These are phyloP conservation scores for Myxozyma geophila DNA, from an alignment of 805 yeast genomes.

Conservation along the genomic window DNA sequence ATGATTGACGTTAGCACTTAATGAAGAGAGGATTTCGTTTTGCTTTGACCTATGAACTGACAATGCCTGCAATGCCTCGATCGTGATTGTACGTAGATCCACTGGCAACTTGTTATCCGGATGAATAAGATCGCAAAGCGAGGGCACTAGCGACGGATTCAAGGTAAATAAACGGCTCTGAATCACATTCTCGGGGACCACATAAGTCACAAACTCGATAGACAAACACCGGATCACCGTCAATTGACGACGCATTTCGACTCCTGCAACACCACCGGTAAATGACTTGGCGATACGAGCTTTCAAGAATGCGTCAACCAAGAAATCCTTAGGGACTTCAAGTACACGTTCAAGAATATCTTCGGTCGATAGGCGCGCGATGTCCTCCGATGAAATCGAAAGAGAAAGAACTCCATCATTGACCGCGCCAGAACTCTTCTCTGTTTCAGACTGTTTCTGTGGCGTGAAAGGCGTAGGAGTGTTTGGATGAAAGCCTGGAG, in stretches of 20 bases:
- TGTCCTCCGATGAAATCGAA: conserved; percentile 57
- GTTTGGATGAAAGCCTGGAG: conserved; percentile 10
- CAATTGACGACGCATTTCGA: conserved; percentile 61
- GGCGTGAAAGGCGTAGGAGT: conserved; percentile 22
- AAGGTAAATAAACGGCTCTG: conserved; percentile 70
- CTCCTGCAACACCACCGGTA: conserved; percentile 59
- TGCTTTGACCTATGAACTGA: conserved; percentile 72
- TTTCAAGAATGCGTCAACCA: conserved; percentile 65
- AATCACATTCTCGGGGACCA: conserved; percentile 60
- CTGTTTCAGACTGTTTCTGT: conserved; percentile 9
- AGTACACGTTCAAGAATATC: conserved; percentile 37
- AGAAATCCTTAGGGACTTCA: conserved; percentile 58
- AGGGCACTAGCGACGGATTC: conserved; percentile 71
- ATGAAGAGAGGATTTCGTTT: conserved; percentile 71
- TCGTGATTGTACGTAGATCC: conserved; percentile 62
- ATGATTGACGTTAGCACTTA: conserved; percentile 87
- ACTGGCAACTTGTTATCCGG: conserved; percentile 63
- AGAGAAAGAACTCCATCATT: conserved; percentile 57
- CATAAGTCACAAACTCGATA: conserved; percentile 64
- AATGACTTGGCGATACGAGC: conserved; percentile 76
- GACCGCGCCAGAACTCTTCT: neutral
- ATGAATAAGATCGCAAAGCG: conserved; percentile 71
- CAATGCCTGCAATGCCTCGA: conserved; percentile 69
- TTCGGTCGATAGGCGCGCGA: conserved; percentile 51
- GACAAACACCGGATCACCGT: conserved; percentile 69